Conservation (phyloP, 1,139 yeast species). For the Tardiomyces blankii region DNA sequence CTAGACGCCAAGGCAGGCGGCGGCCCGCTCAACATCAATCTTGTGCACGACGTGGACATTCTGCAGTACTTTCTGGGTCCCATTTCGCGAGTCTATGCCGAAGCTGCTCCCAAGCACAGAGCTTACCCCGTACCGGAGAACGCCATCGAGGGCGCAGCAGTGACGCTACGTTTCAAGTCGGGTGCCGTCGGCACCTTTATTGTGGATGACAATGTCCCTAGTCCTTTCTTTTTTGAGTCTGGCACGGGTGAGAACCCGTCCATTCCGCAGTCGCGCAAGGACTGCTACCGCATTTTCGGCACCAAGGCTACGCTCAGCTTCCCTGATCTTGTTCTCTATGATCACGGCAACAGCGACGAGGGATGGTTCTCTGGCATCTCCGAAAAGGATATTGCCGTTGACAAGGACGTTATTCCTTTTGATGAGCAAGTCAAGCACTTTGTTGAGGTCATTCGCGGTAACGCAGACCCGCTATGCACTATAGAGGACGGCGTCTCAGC, state of each 20-base stretch:
- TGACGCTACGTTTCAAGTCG: not conserved
- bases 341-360: not conserved
- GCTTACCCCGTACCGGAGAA: not conserved
- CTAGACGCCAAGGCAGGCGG: not conserved
- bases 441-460: not conserved
- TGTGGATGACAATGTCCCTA: not conserved
- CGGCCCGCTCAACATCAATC: not conserved
- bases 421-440: not conserved
- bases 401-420: not conserved
- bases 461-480: not conserved
- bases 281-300: not conserved
- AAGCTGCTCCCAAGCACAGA: not conserved
- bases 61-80: not conserved
- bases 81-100: not conserved
- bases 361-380: not conserved
- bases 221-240: not conserved
- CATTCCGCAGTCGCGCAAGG: not conserved
- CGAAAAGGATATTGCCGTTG: not conserved
- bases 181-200: not conserved
- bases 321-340: not conserved
- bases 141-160: not conserved
- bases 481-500: not conserved
- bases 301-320: not conserved
- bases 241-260: not conserved
- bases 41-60: not conserved